Evolutionary conservation across 345 rosid genomes (phyloP).

Genomic region (Citrus trifoliata): DNA sequence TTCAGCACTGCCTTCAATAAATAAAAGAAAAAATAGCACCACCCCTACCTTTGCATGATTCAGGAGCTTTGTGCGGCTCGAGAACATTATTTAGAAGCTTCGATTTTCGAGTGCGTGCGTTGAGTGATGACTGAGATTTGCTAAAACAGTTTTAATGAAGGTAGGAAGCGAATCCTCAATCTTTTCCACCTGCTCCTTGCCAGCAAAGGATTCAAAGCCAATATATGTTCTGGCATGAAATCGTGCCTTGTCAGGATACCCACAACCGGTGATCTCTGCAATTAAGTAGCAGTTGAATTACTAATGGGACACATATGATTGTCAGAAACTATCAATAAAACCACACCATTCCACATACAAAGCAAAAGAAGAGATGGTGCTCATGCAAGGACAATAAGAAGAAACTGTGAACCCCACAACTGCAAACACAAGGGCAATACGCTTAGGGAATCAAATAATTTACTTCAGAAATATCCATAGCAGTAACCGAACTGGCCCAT

Average conservation of each 20-base stretch:
- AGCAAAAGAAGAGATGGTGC: neutral
- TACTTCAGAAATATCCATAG: neutral
- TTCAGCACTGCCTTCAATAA: neutral
- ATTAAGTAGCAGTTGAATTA: neutral
- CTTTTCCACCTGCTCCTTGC: constrained; percentile 67
- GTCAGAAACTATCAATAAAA: too few relatives aligned
- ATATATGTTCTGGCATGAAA: constrained; percentile 86
- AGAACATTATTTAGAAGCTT: constrained; percentile 10
- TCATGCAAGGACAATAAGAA: neutral
- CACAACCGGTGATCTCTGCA: constrained; percentile 77
- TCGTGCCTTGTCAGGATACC: constrained; percentile 90
- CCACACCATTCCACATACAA: too few relatives aligned
- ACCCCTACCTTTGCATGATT: neutral
- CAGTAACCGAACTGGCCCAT: neutral
- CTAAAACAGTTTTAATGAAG: constrained; percentile 13
- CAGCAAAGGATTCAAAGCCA: constrained; percentile 64
- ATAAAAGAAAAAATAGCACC: neutral
- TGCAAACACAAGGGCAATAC: neutral
- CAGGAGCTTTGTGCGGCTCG: neutral
- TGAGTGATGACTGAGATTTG: neutral
- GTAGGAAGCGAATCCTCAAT: constrained; percentile 53
- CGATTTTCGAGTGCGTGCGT: neutral
- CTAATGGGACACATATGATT: too few relatives aligned
- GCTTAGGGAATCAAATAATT: neutral
- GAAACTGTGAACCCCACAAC: neutral